phyloP scores from a whole-genome alignment of 306 rosid species.

The Ormosia emarginata region DNA sequence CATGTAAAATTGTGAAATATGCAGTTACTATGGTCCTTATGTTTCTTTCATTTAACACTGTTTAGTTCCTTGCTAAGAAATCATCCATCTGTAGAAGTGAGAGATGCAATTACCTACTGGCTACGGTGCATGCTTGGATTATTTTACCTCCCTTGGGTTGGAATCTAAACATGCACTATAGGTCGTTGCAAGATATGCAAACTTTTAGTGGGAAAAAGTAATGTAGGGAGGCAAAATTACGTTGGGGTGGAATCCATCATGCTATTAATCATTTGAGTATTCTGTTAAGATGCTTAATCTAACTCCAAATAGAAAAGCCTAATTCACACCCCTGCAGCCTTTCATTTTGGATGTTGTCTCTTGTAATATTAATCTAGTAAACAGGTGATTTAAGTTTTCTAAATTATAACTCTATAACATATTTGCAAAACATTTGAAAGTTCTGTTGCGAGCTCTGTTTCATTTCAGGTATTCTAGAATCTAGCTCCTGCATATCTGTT shows the following conservation, averaged over 20 bases:
- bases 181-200: background rate
- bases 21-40: background rate
- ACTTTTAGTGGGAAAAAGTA: background rate
- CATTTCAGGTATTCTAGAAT: constrained; percentile 54
- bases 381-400: background rate
- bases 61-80: background rate
- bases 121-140: background rate
- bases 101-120: background rate
- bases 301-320: background rate
- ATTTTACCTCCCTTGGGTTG: background rate
- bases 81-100: background rate
- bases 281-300: background rate
- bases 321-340: background rate
- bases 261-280: background rate
- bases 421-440: constrained; percentile 7
- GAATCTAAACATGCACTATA: background rate
- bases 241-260: background rate
- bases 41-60: background rate
- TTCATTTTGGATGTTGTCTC: background rate
- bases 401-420: background rate
- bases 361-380: background rate
- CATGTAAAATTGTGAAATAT: background rate
- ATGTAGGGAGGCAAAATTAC: background rate
- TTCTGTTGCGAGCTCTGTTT: constrained; percentile 17
- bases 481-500: constrained; percentile 64